phyloP scores from a whole-genome alignment of 306 rosid species.

The Abrus precatorius region DNA sequence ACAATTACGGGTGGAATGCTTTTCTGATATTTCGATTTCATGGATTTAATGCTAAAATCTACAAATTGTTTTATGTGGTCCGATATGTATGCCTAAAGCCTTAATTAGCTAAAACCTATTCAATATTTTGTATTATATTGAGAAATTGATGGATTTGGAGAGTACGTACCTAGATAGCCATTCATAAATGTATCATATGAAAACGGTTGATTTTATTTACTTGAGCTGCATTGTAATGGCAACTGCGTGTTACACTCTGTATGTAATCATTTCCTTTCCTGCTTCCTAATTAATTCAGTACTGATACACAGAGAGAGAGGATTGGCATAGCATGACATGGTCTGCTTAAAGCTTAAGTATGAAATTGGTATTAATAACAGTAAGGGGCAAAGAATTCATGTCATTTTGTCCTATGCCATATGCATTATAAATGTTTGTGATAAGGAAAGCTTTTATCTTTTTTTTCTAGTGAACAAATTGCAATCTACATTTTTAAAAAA shows the following conservation, averaged over 20 bases:
- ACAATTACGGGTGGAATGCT: constrained; percentile 12
- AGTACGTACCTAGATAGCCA: not conserved
- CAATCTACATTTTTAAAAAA: not conserved
- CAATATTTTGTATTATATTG: not conserved
- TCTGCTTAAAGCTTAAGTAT: constrained; percentile 12
- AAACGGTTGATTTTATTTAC: not conserved
- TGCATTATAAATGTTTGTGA: constrained; percentile 35
- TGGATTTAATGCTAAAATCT: constrained; percentile 29
- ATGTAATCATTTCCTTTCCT: not conserved
- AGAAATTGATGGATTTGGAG: constrained; percentile 17
- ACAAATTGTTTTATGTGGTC: constrained; percentile 35
- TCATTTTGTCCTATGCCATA: constrained; percentile 25
- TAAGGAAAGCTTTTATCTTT: not conserved
- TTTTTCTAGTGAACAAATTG: not conserved
- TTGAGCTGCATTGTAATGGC: not conserved
- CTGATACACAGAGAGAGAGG: not conserved
- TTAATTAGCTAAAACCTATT: constrained; percentile 14
- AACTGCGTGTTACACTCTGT: constrained; percentile 14
- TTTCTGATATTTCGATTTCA: constrained; percentile 44
- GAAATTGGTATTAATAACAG: constrained; percentile 37
- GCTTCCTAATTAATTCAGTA: constrained; percentile 13
- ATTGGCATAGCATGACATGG: constrained; percentile 6
- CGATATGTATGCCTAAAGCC: constrained; percentile 23
- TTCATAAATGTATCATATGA: constrained; percentile 34
- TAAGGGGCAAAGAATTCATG: constrained; percentile 36